A percentile compares a stretch with the other conserved stretches of the same genome.
These are phyloP conservation scores for Berkeleyomyces rouxiae DNA, from an alignment of 2,329 filamentous ascomycete species.

Conservation along the genomic window DNA sequence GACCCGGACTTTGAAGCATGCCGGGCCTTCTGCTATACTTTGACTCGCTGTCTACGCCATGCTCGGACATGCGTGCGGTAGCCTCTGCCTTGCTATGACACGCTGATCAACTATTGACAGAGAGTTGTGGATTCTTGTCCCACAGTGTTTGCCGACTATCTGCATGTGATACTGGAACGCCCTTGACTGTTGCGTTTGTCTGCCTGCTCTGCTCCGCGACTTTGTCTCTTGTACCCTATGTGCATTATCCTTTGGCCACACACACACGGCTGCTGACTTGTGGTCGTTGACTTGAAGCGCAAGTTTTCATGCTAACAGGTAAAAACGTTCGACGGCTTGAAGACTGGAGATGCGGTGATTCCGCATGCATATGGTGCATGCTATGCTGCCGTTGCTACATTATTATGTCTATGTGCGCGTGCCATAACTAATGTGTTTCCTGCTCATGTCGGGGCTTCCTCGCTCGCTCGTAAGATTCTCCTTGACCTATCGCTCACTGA, in stretches of 20 bases:
- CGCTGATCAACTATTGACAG: background rate
- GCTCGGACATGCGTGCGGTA: background rate
- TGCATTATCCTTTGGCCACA: background rate
- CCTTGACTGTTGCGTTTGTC: background rate
- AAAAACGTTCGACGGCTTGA: background rate
- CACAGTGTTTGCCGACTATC: background rate
- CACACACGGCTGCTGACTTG: background rate
- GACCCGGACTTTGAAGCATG: background rate
- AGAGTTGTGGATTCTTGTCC: background rate
- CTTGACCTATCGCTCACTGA: background rate
- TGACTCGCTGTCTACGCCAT: background rate
- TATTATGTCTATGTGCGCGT: background rate
- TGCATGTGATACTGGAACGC: background rate
- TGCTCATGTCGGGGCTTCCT: background rate
- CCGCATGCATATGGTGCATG: background rate
- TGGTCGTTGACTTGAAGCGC: background rate
- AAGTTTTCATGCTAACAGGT: background rate
- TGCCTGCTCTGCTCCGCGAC: background rate
- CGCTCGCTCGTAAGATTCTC: background rate
- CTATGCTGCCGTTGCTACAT: constrained; percentile 2
- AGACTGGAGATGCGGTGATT: background rate
- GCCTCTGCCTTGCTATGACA: background rate
- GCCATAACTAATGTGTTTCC: background rate
- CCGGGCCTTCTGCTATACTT: background rate
- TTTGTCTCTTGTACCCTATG: background rate